Base-by-base conservation (phyloP, 495 filamentous ascomycete genomes). In the Podospora conica region DNA sequence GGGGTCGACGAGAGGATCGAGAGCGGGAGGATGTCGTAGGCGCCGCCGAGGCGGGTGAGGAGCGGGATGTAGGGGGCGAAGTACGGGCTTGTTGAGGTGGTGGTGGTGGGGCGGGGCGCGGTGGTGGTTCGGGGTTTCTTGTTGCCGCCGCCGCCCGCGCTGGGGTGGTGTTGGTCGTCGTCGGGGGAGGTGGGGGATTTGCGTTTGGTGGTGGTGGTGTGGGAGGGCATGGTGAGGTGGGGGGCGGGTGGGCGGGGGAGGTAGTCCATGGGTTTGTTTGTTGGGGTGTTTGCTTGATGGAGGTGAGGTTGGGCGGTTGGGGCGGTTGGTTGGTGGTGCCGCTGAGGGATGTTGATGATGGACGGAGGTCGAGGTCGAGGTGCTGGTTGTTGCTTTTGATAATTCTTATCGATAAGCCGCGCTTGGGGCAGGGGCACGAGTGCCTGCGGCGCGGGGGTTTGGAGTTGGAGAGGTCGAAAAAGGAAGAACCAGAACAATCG, bases 1-100 rank as follows among this genome's bases (percentile, higher is more conserved):
- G 82, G 78, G 18, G 83, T 79, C 1, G 85, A 87, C 6, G 84
- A 81, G 53, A 84, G 79, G 40, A 88, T 78, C 40, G 78, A 78
- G 65, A 79, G 72, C 9, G 77, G 58, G 29, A 79, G 77, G 60
- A 81, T 67, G 21, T 82, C 76, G 65, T 77, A 79, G 54, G 54
- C 75, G 74, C 18, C 53, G 57, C 9, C 31, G 59, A 79, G 69
- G 48, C 54, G 68, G 53, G 65, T 53, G 65, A 79, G 67, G 48
- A 77, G 53, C 6, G 71, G 65, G n/a, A 64, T 66, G 72, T 74
- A 69, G 18, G 68, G 64, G 55, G 62, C 60, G 58, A 68, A 73
- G 23, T 63, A 40, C 69, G 66, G 63, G 22, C 59, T 55, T 61
- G 65, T 29, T 25, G 66, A 54, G 56, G 15, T 11, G 66, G n/a